Percentiles rank a stretch among this genome's conserved stretches.
Conservation (phyloP, 352 stramenopile genomes). For the Pseudoperonospora humuli region DNA sequence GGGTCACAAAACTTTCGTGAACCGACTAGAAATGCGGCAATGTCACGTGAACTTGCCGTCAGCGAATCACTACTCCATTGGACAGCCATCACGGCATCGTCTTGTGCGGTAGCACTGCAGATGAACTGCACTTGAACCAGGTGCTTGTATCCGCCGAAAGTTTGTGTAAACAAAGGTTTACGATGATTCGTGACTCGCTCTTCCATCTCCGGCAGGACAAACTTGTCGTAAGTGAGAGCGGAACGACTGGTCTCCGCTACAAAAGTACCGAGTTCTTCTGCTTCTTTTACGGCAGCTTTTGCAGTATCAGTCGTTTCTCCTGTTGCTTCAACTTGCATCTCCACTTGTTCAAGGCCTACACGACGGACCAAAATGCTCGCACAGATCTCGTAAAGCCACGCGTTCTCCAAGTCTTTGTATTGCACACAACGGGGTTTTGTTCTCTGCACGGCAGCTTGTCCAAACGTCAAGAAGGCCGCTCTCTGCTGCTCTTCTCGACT, state of each 20-base stretch:
- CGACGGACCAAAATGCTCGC: slow-evolving; percentile 45
- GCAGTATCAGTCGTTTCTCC: background rate
- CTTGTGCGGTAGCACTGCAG: slow-evolving; percentile 36
- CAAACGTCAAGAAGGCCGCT: slow-evolving; percentile 37
- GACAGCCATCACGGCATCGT: slow-evolving; percentile 40
- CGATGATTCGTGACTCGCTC: slow-evolving; percentile 29
- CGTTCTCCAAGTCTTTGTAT: slow-evolving; percentile 37
- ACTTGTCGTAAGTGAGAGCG: slow-evolving; percentile 36
- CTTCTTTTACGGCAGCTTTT: slow-evolving; percentile 13
- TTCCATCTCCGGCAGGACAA: slow-evolving; percentile 36
- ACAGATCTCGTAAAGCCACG: slow-evolving; percentile 69
- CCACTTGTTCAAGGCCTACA: slow-evolving; percentile 20
- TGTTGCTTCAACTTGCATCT: slow-evolving; percentile 17
- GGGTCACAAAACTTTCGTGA: slow-evolving; percentile 66
- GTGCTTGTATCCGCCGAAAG: slow-evolving; percentile 22
- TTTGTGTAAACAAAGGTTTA: slow-evolving; percentile 62
- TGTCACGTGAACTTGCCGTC: slow-evolving; percentile 3
- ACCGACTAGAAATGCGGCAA: slow-evolving; percentile 47
- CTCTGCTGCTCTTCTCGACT: slow-evolving; percentile 2
- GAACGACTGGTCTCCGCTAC: slow-evolving; percentile 23
- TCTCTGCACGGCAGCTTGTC: slow-evolving; percentile 42
- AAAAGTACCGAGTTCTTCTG: slow-evolving; percentile 36
- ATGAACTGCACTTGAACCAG: slow-evolving; percentile 63
- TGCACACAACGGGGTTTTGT: slow-evolving; percentile 58
- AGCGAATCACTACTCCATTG: slow-evolving; percentile 23